Base-by-base conservation (phyloP, 2,329 filamentous ascomycete genomes). In the Scedosporium aurantiacum region DNA sequence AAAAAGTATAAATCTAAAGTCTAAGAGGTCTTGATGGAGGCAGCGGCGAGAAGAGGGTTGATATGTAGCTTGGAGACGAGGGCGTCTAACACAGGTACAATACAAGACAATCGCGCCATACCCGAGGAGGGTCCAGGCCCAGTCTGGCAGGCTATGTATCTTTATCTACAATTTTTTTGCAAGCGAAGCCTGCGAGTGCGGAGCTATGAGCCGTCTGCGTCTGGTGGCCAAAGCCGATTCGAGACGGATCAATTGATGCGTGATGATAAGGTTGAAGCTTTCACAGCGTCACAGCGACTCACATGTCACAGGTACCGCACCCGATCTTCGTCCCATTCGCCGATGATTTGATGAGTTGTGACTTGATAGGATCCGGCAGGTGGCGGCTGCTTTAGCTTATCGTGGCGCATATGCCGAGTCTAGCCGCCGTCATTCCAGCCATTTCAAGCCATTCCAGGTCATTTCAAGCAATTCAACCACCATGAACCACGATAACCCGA, bases 211-310 rank as follows among this genome's bases (percentile, higher is more conserved):
- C 28, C 37, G 28, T 21, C n/a, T 32, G 28, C 28, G 10, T 32
- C 28, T 32, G 28, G 16, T 43, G 28, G 28, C 54, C 27, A 57
- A 32, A 28, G 16, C 54, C 27, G 54, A 40, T 32, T 28, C 23
- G 54, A 32, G 25, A 55, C 50, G 50, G 25, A 12, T n/a, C n/a
- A n/a, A n/a, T n/a, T n/a, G n/a, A 27, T 21, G 41, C 2, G 43
- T 52, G 57, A 60, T 60, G 57, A 60, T 60, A 60, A 60, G 57
- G 57, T 60, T 60, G 57, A 28, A 45, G 41, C 40, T 58, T 41
- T 32, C 16, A 23, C 28, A 47, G 57, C 57, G 57, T 60, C 57
- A 60, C 16, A 60, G 43, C 37, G 37, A 7, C 8, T 47, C 43
- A 47, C 18, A 5, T n/a, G 43, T n/a, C n/a, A n/a, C n/a, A n/a